Conservation (phyloP, 495 filamentous ascomycete genomes). For the Aspergillus bertholletiae region DNA sequence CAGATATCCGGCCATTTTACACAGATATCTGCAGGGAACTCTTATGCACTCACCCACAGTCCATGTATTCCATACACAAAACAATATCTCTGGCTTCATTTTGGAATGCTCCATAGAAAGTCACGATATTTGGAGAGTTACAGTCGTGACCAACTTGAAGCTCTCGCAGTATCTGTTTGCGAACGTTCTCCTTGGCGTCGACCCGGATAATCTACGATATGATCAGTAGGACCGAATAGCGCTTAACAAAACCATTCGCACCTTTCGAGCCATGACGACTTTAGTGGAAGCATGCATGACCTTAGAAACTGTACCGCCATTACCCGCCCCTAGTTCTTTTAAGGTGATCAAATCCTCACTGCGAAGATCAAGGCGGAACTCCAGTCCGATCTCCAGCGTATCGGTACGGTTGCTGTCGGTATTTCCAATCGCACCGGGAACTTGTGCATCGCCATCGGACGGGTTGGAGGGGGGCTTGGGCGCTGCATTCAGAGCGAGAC, state of each 20-base stretch:
- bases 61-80: constrained; percentile 99
- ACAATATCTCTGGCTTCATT: constrained; percentile 95
- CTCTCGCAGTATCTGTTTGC: constrained; percentile 93
- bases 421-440: constrained; percentile 58
- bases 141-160: constrained; percentile 98
- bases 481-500: constrained; percentile 75
- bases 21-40: no score
- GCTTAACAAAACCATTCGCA: constrained; percentile 29
- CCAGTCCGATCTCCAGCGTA: constrained; percentile 93
- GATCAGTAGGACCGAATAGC: not conserved
- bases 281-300: constrained; percentile 93
- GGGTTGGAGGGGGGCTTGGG: constrained; percentile 55
- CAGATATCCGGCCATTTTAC: constrained; percentile 32
- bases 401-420: constrained; percentile 57
- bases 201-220: constrained; percentile 86
- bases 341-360: constrained; percentile 89
- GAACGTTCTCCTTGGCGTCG: constrained; percentile 92
- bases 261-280: constrained; percentile 97
- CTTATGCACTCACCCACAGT: constrained; percentile 76
- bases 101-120: constrained; percentile 94
- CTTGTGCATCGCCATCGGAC: constrained; percentile 56
- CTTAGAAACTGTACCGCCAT: constrained; percentile 97
- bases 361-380: constrained; percentile 88
- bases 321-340: constrained; percentile 92
- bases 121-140: constrained; percentile 93